Conservation (phyloP, 2,329 filamentous ascomycete species). For the Talaromyces piceae region DNA sequence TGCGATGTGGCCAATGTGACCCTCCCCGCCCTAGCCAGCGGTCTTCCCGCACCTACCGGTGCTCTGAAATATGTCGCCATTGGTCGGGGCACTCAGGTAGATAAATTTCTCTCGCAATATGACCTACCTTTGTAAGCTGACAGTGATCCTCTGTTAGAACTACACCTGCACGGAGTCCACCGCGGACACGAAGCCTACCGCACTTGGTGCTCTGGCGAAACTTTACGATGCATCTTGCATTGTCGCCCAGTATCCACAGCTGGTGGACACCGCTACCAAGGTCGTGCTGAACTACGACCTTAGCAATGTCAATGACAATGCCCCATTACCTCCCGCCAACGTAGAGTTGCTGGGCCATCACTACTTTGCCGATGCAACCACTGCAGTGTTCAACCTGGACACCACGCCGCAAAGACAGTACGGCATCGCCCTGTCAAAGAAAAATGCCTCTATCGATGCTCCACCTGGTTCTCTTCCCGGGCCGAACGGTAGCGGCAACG, state of each 20-base stretch:
- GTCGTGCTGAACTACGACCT: constrained; percentile 63
- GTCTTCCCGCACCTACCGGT: constrained; percentile 54
- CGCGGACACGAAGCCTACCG: constrained; percentile 53
- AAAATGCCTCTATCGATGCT: constrained; percentile 54
- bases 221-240: constrained; percentile 86
- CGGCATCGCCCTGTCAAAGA: constrained; percentile 56
- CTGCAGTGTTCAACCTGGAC: constrained; percentile 74
- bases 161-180: constrained; percentile 71
- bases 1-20: constrained; percentile 29
- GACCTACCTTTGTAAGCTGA: background rate
- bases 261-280: constrained; percentile 57
- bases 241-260: constrained; percentile 59
- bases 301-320: constrained; percentile 24
- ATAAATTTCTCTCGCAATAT: constrained; percentile 3
- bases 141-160: constrained; percentile 54
- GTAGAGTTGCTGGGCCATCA: constrained; percentile 66
- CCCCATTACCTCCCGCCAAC: constrained; percentile 46
- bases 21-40: constrained; percentile 44
- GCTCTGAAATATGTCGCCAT: constrained; percentile 70
- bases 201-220: constrained; percentile 67
- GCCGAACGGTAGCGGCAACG: constrained; percentile 49
- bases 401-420: constrained; percentile 39
- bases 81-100: constrained; percentile 65
- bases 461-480: constrained; percentile 56
- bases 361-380: constrained; percentile 65